Percentiles rank a stretch among this genome's conserved stretches.
These are phyloP conservation scores for Crucihimalaya himalaica DNA, from an alignment of 345 rosid species.

Conservation along the genomic window DNA sequence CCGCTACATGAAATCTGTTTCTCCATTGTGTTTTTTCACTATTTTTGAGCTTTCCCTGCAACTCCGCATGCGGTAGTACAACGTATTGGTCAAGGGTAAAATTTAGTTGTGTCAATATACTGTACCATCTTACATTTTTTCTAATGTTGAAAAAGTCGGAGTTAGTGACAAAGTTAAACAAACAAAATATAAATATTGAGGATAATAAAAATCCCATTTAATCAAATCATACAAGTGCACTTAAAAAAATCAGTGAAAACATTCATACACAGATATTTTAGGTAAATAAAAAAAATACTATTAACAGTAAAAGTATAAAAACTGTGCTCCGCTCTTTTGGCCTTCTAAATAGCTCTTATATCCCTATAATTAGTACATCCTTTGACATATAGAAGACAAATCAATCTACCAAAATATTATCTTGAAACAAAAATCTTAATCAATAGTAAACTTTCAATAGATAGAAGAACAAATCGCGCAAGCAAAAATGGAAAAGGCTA, in stretches of 20 bases:
- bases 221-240: too few species aligned
- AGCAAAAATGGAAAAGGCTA: constrained; percentile 27
- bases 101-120: too few species aligned
- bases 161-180: too few species aligned
- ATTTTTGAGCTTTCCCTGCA: too few species aligned
- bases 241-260: background rate
- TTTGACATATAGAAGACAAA: background rate
- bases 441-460: constrained; percentile 24
- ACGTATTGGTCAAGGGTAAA: too few species aligned
- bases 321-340: constrained; percentile 4
- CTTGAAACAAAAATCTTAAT: background rate
- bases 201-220: too few species aligned
- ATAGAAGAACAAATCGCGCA: constrained; percentile 11
- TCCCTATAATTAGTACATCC: constrained; percentile 26
- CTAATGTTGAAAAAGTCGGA: too few species aligned
- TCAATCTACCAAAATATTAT: background rate
- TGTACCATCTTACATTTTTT: too few species aligned
- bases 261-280: background rate
- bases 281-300: constrained; percentile 2
- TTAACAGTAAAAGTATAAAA: background rate
- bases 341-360: background rate
- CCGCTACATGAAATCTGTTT: too few species aligned
- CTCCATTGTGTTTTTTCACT: too few species aligned
- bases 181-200: too few species aligned
- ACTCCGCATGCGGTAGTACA: too few species aligned